Evolutionary conservation across 495 filamentous ascomycete genomes (phyloP), one percentile per base, ranked within the genome.

Genomic region (Penicillium paradoxum): DNA sequence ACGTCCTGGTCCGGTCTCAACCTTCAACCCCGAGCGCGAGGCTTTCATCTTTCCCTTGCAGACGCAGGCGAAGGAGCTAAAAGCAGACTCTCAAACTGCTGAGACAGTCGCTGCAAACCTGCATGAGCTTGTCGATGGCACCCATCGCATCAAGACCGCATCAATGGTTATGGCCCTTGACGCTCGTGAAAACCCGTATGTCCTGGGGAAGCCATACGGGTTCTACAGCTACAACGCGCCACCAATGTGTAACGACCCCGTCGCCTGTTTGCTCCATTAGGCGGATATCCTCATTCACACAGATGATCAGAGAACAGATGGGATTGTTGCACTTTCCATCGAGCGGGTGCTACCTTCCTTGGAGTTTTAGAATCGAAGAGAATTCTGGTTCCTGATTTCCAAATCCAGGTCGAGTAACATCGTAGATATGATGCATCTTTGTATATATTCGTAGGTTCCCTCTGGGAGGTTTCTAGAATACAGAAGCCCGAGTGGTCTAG

Each of bases 241-340:
- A 6, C 18, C 0, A 2, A 34, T 42, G 19, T 51, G 49, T 17
- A 32, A 42, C 19, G 19, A 25, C 36, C 7, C 43, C 22, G 18
- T 43, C 21, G 49, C 49, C 36, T 25, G 29, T 34, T 27, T 51
- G 39, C 32, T 42, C 13, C 49, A 51, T 24, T 51, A 38, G 49
- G 39, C 13, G 27, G 49, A 51, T 51, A 51, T 43, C 4, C 49
- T 51, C 4, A 38, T 51, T 17, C 24, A 34, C 6, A 36, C 22
- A 22, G 39, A 51, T 43, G 49, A 38, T 14, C 49, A 19, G 4
- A 15, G 49, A n/a, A 51, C 49, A 11, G 49, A 51, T 34, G 29
- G 10, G 7, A 43, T 51, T 42, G 48, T 51, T 24, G 18, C 25
- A 17, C 1, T 1, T n/a, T 10, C 25, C 15, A 51, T 51, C 25